Evolutionary conservation across 2,329 filamentous ascomycete genomes (phyloP), one percentile per base, ranked within the genome.

Genomic region (Mycosphaerelloides madeirae): DNA sequence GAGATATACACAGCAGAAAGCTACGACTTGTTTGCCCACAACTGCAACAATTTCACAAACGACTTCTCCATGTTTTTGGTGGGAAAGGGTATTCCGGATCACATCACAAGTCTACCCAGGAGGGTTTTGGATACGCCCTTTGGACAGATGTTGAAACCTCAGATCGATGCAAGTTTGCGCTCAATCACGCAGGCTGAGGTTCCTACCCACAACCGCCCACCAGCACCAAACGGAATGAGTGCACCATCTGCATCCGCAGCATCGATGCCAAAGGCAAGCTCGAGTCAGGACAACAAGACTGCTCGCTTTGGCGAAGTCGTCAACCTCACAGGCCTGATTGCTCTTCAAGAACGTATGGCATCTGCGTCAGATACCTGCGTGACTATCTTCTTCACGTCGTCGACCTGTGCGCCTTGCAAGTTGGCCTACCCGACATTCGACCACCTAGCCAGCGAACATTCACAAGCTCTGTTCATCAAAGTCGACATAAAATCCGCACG

Each of bases 41-140:
- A 98, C 64, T 97, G 91, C 45, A 98, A 97, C 70, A 96, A 96
- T 66, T 98, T 97, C 67, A 87, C 86, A 3, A 91, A 97, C 61
- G 89, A 95, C 49, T 83, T 97, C 54, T 75, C 87, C 51, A 93
- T 87, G 66, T 97, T 97, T 52, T 73, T 97, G 0, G 73, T 96
- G 1, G 91, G 93, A 16, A 85, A 83, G 56, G 86, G 87, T 2
- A 97, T 97, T 48, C 93, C 93, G 0, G 78, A 83, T 1, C 83
- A 95, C 58, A 97, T 98, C 54, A 78, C 80, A 22, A 87, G 84
- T 54, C 82, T 97, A 62, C 91, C 91, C 0, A 78, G 89, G 59
- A 85, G 83, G 1, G 90, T 97, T 7, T 75, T 97, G 11, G 81
- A 85, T 46, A 93, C 88, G 0, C 88, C 88, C 0, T 85, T 95